These are phyloP conservation scores for Spiraea crenata DNA, from an alignment of 331 rosid species.

Conservation along the genomic window DNA sequence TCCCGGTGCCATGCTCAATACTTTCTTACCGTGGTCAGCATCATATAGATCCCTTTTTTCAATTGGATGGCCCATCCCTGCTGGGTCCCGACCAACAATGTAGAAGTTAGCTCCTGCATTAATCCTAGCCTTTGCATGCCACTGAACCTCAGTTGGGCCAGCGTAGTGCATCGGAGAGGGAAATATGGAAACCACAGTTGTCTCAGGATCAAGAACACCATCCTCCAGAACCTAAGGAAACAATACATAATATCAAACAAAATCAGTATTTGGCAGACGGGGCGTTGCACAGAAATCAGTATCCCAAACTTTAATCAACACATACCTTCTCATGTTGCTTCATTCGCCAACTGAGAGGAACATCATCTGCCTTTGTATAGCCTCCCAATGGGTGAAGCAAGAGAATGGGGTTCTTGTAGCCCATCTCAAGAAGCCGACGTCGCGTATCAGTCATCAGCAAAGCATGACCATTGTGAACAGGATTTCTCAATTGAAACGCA, in stretches of 20 bases:
- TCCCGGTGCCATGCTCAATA: slow-evolving; percentile 98
- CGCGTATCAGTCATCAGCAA: slow-evolving; percentile 97
- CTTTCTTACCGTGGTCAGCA: slow-evolving; percentile 99
- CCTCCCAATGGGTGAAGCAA: slow-evolving; percentile 98
- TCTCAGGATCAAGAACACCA: slow-evolving; percentile 98
- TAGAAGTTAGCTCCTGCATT: slow-evolving; percentile 98
- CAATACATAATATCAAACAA: not conserved
- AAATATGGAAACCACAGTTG: slow-evolving; percentile 98
- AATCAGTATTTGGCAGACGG: not conserved
- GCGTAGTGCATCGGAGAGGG: slow-evolving; percentile 99
- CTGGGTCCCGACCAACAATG: slow-evolving; percentile 98
- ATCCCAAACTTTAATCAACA: not conserved
- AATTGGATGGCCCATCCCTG: slow-evolving; percentile 95
- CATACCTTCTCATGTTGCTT: slow-evolving; percentile 93
- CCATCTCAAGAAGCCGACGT: slow-evolving; percentile 88
- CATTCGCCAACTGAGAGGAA: slow-evolving; percentile 96
- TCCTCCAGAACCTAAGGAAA: slow-evolving; percentile 83
- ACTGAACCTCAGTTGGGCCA: slow-evolving; percentile 98
- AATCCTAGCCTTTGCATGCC: slow-evolving; percentile 99
- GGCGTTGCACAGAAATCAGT: no score
- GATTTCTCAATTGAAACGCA: slow-evolving; percentile 95
- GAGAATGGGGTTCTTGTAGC: slow-evolving; percentile 89
- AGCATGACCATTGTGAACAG: slow-evolving; percentile 98
- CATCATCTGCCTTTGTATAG: slow-evolving; percentile 96
- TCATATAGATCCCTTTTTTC: slow-evolving; percentile 90